phyloP scores from a whole-genome alignment of 2,329 filamentous ascomycete genomes.

The Ampelomyces quisqualis region DNA sequence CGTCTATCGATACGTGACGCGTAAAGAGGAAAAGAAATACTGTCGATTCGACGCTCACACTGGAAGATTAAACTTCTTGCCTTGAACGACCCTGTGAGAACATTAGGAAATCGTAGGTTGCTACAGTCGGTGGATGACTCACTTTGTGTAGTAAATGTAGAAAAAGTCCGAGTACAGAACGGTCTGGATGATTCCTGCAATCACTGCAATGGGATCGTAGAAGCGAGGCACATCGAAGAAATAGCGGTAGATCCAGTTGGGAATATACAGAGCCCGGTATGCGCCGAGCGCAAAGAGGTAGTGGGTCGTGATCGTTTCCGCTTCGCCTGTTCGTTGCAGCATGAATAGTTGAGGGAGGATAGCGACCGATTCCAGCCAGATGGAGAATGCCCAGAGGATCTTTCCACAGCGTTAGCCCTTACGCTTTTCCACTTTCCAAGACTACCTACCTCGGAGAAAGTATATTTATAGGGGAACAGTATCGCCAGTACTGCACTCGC shows the following conservation, averaged over 20 bases:
- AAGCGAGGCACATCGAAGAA: constrained; percentile 66
- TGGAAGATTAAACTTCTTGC: constrained; percentile 57
- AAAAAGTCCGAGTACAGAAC: constrained; percentile 98
- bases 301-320: constrained; percentile 98
- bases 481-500: constrained; percentile 77
- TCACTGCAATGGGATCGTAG: constrained; percentile 81
- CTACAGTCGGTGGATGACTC: too few relatives aligned
- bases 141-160: constrained; percentile 99
- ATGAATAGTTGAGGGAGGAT: constrained; percentile 98
- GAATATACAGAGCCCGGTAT: constrained; percentile 94
- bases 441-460: constrained; percentile 63
- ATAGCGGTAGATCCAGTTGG: constrained; percentile 97
- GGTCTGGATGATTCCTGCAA: constrained; percentile 90
- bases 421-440: background rate
- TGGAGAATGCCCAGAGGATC: constrained; percentile 96
- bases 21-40: constrained; percentile 1
- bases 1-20: constrained; percentile 5
- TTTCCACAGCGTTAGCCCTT: constrained; percentile 44
- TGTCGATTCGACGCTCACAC: constrained; percentile 37
- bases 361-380: constrained; percentile 96
- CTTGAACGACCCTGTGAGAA: constrained; percentile 56
- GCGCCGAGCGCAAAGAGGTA: constrained; percentile 91
- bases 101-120: too few relatives aligned
- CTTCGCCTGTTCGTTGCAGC: constrained; percentile 95
- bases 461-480: constrained; percentile 83